Evolutionary conservation across 2,329 filamentous ascomycete genomes (phyloP).

Genomic region (Colletotrichum acutatum): DNA sequence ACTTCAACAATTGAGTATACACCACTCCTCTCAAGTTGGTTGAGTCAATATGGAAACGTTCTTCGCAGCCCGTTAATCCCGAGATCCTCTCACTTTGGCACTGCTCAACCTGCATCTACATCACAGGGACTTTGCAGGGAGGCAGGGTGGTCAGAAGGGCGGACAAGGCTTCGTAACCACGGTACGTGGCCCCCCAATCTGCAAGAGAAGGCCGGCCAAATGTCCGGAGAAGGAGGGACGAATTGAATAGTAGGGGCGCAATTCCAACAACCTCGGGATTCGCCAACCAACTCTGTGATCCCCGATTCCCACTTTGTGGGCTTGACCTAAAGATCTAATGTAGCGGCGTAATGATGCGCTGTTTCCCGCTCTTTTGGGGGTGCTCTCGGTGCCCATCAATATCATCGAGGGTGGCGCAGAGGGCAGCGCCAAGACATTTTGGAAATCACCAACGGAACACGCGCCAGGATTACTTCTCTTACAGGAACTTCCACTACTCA

Average conservation of each 20-base stretch:
- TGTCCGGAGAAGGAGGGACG: background rate
- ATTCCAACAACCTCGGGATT: background rate
- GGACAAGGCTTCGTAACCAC: constrained; percentile 9
- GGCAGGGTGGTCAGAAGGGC: background rate
- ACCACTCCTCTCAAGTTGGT: too few species aligned
- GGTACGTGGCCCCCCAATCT: constrained; percentile 5
- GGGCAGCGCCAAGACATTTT: constrained; percentile 22
- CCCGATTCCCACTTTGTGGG: background rate
- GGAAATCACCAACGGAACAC: constrained; percentile 20
- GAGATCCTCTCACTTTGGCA: background rate
- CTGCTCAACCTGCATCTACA: background rate
- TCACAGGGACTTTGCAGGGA: background rate
- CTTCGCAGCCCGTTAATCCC: background rate
- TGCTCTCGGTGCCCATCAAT: background rate
- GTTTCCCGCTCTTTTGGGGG: background rate
- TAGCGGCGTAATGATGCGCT: background rate
- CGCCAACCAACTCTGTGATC: background rate
- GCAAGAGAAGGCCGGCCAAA: background rate
- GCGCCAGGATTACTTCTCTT: background rate
- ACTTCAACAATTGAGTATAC: background rate
- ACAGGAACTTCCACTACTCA: background rate
- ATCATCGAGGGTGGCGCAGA: constrained; percentile 2
- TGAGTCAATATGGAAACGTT: background rate
- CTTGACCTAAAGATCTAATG: background rate
- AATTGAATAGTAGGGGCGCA: background rate